A percentile compares a stretch with the other conserved stretches of the same genome.
These are phyloP conservation scores for Monosporascus sp. DNA, from an alignment of 2,329 filamentous ascomycete genomes.

Conservation along the genomic window DNA sequence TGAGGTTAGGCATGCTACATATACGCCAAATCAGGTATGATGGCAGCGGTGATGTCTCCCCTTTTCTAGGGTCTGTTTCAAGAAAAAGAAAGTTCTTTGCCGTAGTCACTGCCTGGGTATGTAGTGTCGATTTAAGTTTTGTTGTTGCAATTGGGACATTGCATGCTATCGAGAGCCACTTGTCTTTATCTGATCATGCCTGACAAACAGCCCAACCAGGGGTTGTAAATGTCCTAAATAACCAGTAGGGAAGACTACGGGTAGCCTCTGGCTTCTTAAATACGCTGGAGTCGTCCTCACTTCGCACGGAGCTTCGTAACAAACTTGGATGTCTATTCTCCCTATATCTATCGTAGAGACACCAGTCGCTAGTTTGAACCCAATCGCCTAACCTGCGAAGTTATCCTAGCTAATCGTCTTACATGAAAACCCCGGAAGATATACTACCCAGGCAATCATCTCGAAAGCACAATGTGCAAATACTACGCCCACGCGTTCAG, in stretches of 20 bases:
- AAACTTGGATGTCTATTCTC: too few species aligned
- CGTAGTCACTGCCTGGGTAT: background rate
- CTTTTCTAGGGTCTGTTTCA: background rate
- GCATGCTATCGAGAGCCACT: background rate
- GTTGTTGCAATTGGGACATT: background rate
- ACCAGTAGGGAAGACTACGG: background rate
- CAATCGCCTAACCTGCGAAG: too few species aligned
- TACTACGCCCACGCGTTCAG: conserved; percentile 33
- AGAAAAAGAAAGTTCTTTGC: background rate
- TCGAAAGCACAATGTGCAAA: conserved; percentile 27
- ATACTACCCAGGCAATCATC: background rate
- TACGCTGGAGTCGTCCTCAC: background rate
- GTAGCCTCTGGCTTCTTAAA: background rate
- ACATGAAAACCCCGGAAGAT: background rate
- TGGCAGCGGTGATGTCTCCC: background rate
- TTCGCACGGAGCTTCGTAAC: too few species aligned
- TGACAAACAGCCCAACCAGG: background rate
- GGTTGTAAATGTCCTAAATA: background rate
- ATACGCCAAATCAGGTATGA: background rate
- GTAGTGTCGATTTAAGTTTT: background rate
- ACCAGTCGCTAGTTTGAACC: too few species aligned
- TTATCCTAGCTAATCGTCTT: too few species aligned
- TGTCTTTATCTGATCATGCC: background rate
- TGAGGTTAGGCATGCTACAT: background rate
- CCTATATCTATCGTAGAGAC: too few species aligned